These are phyloP conservation scores for Coemansia aciculifera DNA, from an alignment of 192 early-diverging fungal genomes.

Conservation along the genomic window DNA sequence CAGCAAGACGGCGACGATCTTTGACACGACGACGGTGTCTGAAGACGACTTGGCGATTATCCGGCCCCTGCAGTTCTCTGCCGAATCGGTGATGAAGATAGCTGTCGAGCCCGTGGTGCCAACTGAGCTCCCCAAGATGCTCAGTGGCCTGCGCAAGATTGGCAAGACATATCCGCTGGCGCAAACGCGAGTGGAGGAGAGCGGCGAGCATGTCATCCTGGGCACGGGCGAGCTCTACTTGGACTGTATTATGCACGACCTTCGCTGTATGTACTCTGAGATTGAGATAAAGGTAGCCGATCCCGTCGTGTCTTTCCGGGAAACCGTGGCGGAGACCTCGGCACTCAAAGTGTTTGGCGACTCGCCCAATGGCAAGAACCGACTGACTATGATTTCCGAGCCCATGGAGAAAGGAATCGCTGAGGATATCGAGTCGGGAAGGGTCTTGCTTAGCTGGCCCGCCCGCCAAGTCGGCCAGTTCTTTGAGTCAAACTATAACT, in stretches of 20 bases:
- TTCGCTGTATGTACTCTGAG: constrained; percentile 89
- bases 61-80: constrained; percentile 77
- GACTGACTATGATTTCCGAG: constrained; percentile 93
- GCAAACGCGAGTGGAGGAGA: constrained; percentile 92
- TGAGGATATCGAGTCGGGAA: constrained; percentile 85
- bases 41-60: constrained; percentile 83
- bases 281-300: constrained; percentile 99
- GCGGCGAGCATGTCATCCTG: constrained; percentile 93
- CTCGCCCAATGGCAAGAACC: constrained; percentile 99
- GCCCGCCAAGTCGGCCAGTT: constrained; percentile 70
- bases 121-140: constrained; percentile 96
- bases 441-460: constrained; percentile 74
- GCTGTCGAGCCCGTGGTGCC: constrained; percentile 98
- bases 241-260: constrained; percentile 95
- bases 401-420: constrained; percentile 90
- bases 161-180: constrained; percentile 93
- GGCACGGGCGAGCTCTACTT: constrained; percentile 96
- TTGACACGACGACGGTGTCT: constrained; percentile 49
- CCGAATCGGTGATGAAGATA: constrained; percentile 86
- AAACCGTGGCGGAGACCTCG: constrained; percentile 94
- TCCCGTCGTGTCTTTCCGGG: constrained; percentile 93
- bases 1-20: constrained; percentile 93
- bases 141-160: constrained; percentile 94
- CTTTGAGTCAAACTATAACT: constrained; percentile 84
- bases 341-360: constrained; percentile 94